Evolutionary conservation across 345 rosid species (phyloP), one percentile per base, ranked within the genome.

Genomic region (Ceriops zippeliana): DNA sequence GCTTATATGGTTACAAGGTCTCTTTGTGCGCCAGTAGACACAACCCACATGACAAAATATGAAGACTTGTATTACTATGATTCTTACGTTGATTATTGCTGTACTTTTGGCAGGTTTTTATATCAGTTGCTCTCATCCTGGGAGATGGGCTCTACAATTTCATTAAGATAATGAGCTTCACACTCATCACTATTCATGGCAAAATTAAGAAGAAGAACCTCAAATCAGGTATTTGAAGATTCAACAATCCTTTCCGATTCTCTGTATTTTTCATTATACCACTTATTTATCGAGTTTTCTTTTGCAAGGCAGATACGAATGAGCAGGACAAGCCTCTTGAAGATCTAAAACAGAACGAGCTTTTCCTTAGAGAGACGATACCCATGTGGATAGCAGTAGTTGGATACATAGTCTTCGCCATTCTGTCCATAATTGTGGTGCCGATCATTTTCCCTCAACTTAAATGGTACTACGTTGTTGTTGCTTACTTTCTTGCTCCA

Each of bases 141-240:
- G 98, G 98, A 0, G 97, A 93, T 35, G 98, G 97, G 47, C 93
- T 93, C 70, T 93, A 93, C 83, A 91, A 84, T 70, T 89, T 93
- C 77, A 46, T 87, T 13, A 93, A 93, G 84, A 84, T 93, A 49
- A 19, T 85, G 58, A 57, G 66, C 31, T 63, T 79, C 63, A 89
- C 98, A 17, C 28, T 80, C 31, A 63, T 80, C 57, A 93, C 66
- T 67, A 66, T 91, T 63, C 81, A 75, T 58, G 66, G 79, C 53
- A 88, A 81, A 75, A 0, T 85, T 59, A 88, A 82, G 77, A 79
- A 67, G 66, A 81, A 80, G 49, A 15, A 42, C 28, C 74, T 63
- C 35, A 69, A 61, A 22, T 7, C 58, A 73, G 80, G 72, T 73
- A 61, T 59, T 24, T 3, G 28, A 56, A 56, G 59, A 49, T 6